Base-by-base conservation (phyloP, 108 stramenopile species). In the Cyclostephanos invisitatus region DNA sequence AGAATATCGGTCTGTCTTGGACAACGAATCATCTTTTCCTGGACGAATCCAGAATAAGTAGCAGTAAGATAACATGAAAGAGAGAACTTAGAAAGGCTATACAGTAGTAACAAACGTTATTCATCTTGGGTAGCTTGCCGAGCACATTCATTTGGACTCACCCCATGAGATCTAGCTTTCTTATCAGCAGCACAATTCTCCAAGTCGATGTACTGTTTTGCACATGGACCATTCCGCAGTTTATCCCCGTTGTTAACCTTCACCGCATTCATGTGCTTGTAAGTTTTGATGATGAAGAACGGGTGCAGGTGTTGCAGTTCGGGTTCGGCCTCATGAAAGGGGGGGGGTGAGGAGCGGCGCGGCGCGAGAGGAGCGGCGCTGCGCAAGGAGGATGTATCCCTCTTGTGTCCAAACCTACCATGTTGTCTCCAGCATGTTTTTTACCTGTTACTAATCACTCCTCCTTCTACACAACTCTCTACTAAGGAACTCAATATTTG, bases 181-280 rank as follows among this genome's bases (percentile, higher is more conserved):
- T 69, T 76, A 29, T 69, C 62, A 22, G 44, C 32, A 8, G 75
- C 75, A 49, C 75, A 76, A 40, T 53, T 44, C 47, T 76, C 75
- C 61, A 76, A 62, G 32, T 76, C 62, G 35, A 64, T n/a, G 15
- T 76, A 76, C 38, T 20, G 57, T 58, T 66, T 55, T 4, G 75
- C 60, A 20, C 75, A 76, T 10, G 75, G 75, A 0, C 75, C 75
- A 55, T 76, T 36, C 35, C 65, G 60, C 29, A 76, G 35, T 69
- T 76, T 76, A 61, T 75, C 60, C 28, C 46, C 21, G 18, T 35
- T 63, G 61, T 57, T 66, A 25, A n/a, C 37, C 40, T 17, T 28
- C 2, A 22, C 53, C 18, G 60, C 49, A 47, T 47, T 17, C 40
- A 28, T 37, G 58, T 61, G 38, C 60, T 17, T 59, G 58, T 18